phyloP scores from a whole-genome alignment of 768 basidiomycete species.

The Tremella fuciformis region DNA sequence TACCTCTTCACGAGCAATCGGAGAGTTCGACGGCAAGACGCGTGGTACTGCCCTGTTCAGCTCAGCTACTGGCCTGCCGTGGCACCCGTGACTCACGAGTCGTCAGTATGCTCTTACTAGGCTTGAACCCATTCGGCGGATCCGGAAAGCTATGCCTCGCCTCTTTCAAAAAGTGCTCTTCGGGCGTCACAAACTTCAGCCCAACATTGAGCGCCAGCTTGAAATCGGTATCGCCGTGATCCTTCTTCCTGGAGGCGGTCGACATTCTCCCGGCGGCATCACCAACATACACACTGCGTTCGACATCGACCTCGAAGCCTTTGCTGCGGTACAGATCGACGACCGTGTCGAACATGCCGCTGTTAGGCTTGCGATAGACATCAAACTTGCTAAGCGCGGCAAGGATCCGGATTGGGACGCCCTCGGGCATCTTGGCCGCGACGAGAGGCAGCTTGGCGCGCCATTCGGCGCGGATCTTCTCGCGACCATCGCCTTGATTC shows the following conservation, averaged over 20 bases:
- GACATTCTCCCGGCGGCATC: constrained; percentile 77
- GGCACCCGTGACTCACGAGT: constrained; percentile 34
- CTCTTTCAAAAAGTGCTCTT: constrained; percentile 76
- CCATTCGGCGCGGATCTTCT: constrained; percentile 59
- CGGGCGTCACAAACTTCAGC: constrained; percentile 75
- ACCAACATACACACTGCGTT: constrained; percentile 72
- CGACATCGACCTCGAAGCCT: constrained; percentile 65
- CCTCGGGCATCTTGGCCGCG: constrained; percentile 61
- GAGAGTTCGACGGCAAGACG: constrained; percentile 56
- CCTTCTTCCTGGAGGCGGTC: constrained; percentile 47
- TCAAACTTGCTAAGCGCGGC: constrained; percentile 67
- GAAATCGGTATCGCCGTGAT: constrained; percentile 77
- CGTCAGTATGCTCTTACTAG: constrained; percentile 54
- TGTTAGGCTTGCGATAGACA: constrained; percentile 77
- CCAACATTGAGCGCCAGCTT: constrained; percentile 79
- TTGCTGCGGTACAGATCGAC: constrained; percentile 62
- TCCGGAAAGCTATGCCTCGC: constrained; percentile 52
- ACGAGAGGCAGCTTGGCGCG: constrained; percentile 72
- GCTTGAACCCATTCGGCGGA: constrained; percentile 68
- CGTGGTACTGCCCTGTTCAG: constrained; percentile 45
- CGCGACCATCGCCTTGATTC: constrained; percentile 63
- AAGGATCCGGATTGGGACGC: constrained; percentile 71
- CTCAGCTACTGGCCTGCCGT: not conserved
- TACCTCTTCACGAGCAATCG: constrained; percentile 48
- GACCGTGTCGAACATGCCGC: constrained; percentile 78